Evolutionary conservation across 768 basidiomycete species (phyloP).

Genomic region (Boletus patriciae): DNA sequence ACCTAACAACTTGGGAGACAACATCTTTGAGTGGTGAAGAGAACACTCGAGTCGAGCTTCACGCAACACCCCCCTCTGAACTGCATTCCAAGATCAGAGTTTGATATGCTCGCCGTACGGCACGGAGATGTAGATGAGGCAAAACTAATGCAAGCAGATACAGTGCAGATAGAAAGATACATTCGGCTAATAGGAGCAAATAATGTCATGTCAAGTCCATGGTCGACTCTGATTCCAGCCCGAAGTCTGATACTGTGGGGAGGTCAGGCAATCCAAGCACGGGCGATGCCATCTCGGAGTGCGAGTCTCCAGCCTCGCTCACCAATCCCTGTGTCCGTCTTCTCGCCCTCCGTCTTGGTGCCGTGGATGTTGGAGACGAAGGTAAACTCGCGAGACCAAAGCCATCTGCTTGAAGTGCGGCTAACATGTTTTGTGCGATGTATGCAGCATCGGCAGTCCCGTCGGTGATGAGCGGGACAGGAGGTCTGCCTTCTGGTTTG

Average conservation of each 20-base stretch:
- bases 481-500: constrained; percentile 36
- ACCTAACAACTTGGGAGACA: constrained; percentile 6
- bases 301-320: constrained; percentile 34
- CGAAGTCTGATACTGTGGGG: constrained; percentile 30
- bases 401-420: constrained; percentile 68
- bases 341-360: constrained; percentile 30
- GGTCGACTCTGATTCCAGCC: constrained; percentile 25
- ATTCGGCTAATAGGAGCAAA: constrained; percentile 24
- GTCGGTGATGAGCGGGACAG: constrained; percentile 19
- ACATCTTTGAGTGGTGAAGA: constrained; percentile 13
- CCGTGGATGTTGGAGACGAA: constrained; percentile 46
- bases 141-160: constrained; percentile 33
- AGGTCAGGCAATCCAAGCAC: constrained; percentile 25
- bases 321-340: constrained; percentile 37
- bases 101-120: constrained; percentile 21
- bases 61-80: background rate
- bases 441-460: constrained; percentile 44
- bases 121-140: constrained; percentile 16
- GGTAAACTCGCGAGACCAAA: constrained; percentile 49
- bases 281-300: constrained; percentile 28
- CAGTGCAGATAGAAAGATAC: constrained; percentile 33
- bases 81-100: constrained; percentile 20
- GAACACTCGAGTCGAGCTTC: background rate
- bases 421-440: constrained; percentile 74
- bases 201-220: constrained; percentile 28